Percentiles rank a stretch among this genome's conserved stretches.
Conservation (phyloP, 2,329 filamentous ascomycete species). For the Teratosphaeria gauchensis region DNA sequence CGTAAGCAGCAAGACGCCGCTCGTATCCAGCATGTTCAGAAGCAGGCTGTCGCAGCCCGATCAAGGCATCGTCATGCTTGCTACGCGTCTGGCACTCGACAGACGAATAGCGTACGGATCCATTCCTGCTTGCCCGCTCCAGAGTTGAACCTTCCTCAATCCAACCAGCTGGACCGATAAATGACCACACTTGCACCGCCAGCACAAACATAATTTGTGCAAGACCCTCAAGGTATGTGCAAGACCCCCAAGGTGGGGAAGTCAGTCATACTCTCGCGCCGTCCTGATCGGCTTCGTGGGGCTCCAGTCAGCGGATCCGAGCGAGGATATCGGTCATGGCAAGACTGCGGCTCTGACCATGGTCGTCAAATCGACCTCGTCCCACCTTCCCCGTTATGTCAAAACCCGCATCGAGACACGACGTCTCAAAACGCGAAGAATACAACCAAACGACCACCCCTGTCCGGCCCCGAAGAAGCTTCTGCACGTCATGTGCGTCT, state of each 20-base stretch:
- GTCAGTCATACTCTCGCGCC: neutral
- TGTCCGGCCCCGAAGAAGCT: neutral
- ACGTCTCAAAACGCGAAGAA: neutral
- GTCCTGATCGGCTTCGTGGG: neutral
- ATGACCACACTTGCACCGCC: neutral
- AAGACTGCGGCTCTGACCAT: neutral
- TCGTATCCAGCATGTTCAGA: too few species aligned
- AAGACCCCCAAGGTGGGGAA: neutral
- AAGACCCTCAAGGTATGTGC: neutral
- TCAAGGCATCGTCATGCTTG: neutral
- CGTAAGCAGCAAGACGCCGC: too few species aligned
- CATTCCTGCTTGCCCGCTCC: neutral
- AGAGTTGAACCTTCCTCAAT: neutral
- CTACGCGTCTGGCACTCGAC: neutral
- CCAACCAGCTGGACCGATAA: neutral
- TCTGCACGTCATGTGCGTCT: neutral
- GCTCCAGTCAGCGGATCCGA: neutral
- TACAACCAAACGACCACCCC: neutral
- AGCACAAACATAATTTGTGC: neutral
- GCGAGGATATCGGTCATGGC: neutral
- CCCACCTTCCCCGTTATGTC: neutral
- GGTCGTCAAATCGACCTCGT: too few species aligned
- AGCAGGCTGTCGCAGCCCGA: neutral
- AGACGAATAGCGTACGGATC: neutral
- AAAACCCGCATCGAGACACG: neutral